These are phyloP conservation scores for Acer campestre DNA, from an alignment of 345 rosid genomes.

Conservation along the genomic window DNA sequence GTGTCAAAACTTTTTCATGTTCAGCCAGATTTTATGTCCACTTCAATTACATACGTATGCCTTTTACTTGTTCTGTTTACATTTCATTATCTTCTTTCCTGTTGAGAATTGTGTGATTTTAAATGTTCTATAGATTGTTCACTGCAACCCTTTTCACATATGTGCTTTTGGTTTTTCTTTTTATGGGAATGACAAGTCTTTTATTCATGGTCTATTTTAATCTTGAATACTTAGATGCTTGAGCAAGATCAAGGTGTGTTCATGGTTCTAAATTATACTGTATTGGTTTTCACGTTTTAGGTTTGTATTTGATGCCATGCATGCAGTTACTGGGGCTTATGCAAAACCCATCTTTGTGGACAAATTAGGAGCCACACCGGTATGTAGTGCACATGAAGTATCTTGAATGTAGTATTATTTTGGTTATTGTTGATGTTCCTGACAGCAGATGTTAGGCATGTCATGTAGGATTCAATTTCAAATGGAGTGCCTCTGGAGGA, in stretches of 20 bases:
- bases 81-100: background rate
- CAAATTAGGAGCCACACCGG: constrained; percentile 72
- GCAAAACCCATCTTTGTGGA: constrained; percentile 92
- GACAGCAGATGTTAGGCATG: constrained; percentile 29
- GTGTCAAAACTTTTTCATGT: background rate
- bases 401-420: constrained; percentile 18
- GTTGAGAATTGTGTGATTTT: background rate
- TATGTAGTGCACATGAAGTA: constrained; percentile 33
- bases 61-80: background rate
- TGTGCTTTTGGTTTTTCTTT: background rate
- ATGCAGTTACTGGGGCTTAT: constrained; percentile 96
- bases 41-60: background rate
- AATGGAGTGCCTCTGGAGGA: constrained; percentile 92
- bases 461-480: constrained; percentile 71
- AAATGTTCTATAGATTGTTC: background rate
- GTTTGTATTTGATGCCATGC: constrained; percentile 94
- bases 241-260: background rate
- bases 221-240: constrained; percentile 9
- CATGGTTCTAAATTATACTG: background rate
- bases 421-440: constrained; percentile 16
- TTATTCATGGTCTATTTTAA: background rate
- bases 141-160: background rate
- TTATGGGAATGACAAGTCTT: constrained; percentile 1
- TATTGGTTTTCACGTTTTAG: constrained; percentile 35
- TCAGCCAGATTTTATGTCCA: constrained; percentile 1